Evolutionary conservation across 2,329 filamentous ascomycete species (phyloP).

Genomic region (Purpureocillium lavendulum): DNA sequence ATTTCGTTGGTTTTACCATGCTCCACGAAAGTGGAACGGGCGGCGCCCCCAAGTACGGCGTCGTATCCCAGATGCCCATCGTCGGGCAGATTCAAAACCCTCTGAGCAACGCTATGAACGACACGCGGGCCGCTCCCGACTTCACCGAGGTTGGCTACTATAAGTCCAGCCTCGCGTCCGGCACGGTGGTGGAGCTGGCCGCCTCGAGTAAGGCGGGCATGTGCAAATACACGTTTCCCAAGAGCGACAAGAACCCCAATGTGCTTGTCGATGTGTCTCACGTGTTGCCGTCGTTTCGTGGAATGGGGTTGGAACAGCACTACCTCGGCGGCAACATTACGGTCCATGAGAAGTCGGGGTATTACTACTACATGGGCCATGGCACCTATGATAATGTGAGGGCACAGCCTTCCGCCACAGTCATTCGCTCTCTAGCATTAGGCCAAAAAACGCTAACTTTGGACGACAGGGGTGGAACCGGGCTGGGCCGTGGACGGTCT

Average conservation of each 20-base stretch:
- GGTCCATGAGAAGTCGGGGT: conserved; percentile 30
- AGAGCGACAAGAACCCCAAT: conserved; percentile 25
- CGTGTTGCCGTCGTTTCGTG: conserved; percentile 53
- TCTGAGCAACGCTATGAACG: conserved; percentile 44
- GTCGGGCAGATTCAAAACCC: conserved; percentile 43
- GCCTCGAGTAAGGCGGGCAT: conserved; percentile 49
- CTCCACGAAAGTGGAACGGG: conserved; percentile 61
- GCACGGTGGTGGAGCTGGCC: conserved; percentile 47
- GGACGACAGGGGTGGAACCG: conserved; percentile 49
- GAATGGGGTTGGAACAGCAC: conserved; percentile 51
- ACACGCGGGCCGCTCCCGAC: conserved; percentile 42
- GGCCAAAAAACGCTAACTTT: too few species aligned
- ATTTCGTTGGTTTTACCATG: conserved; percentile 53
- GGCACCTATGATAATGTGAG: conserved; percentile 55
- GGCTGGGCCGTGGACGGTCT: conserved; percentile 53
- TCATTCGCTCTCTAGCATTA: too few species aligned
- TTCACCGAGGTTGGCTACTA: conserved; percentile 53
- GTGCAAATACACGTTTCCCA: conserved; percentile 53
- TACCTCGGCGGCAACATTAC: conserved; percentile 53
- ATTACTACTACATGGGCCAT: conserved; percentile 45
- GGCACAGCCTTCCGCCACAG: conserved; percentile 1
- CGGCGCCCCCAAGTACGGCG: conserved; percentile 62
- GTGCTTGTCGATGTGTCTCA: conserved; percentile 59
- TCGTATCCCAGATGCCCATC: conserved; percentile 51
- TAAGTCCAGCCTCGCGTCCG: conserved; percentile 44